Base-by-base conservation (phyloP, 208 protist species). In the Novymonas esmeraldas region DNA sequence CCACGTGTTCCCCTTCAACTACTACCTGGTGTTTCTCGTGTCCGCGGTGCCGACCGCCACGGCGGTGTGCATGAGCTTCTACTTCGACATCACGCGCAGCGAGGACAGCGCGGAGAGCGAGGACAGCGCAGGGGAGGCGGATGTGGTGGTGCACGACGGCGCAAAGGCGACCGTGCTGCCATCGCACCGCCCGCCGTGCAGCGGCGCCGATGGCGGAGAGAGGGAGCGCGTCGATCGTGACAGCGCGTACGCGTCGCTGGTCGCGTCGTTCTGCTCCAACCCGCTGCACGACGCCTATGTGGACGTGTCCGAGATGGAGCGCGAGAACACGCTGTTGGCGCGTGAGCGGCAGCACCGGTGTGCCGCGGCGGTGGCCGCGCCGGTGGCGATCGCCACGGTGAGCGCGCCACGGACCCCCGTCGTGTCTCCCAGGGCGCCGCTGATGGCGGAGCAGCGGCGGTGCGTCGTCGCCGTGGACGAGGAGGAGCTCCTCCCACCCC, bases 21-120 rank as follows among this genome's bases (percentile, higher is more conserved):
- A 90, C 64, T 84, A 78, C 64, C 69, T 87, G 29, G 68, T 81
- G 2, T 89, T 92, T 54, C 50, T 82, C 49, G 7, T 92, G 2
- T 65, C 60, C 31, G 59, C 46, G 14, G 34, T 76, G 3, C 56
- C 65, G 18, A 48, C 66, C 3, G 41, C 72, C 6, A 31, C 41
- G 1, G 70, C 72, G 14, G 68, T 69, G 28, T 29, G 0, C 18
- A 49, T 78, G 44, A 78, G 58, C 22, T 66, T 58, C 46, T 52
- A 52, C 38, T 48, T 64, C 6, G 42, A 56, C 11, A 46, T 72
- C n/a, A 70, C 39, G 26, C 44, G 57, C 41, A 44, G 3, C 24
- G 59, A 73, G 50, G 48, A 55, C 48, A 31, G 41, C 36, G 61
- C 42, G 22, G 10, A 50, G 41, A 64, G 71, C 20, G 13, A 16